Percentiles rank a stretch among this genome's conserved stretches.
These are phyloP conservation scores for Canavalia ensiformis DNA, from an alignment of 306 rosid genomes.

Conservation along the genomic window DNA sequence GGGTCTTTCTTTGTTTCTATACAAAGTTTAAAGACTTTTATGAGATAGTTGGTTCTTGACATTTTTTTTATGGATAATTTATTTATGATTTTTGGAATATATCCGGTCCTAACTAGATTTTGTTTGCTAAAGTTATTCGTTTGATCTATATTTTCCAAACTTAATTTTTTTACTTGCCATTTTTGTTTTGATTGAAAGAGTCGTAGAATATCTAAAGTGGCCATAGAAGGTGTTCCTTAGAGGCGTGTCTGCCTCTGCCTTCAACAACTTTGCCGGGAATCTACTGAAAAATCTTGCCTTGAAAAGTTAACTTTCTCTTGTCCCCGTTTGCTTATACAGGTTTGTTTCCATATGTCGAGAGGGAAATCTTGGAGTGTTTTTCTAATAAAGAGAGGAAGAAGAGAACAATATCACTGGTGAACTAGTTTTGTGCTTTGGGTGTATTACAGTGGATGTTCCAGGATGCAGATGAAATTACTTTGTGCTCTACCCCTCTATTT, in stretches of 20 bases:
- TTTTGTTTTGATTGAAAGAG: no score
- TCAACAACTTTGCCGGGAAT: constrained; percentile 92
- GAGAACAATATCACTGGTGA: not conserved
- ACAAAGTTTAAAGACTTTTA: no score
- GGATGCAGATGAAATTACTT: not conserved
- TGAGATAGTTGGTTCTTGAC: constrained; percentile 4
- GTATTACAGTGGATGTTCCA: not conserved
- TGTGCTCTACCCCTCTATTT: not conserved
- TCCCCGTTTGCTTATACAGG: constrained; percentile 27
- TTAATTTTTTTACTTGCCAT: constrained; percentile 29
- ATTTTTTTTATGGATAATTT: constrained; percentile 7
- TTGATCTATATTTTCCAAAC: not conserved
- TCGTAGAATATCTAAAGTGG: constrained; percentile 95
- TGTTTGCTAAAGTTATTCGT: no score
- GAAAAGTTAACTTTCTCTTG: constrained; percentile 75
- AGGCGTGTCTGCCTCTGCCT: constrained; percentile 93
- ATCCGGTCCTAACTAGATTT: not conserved
- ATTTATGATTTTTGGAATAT: constrained; percentile 29
- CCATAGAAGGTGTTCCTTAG: constrained; percentile 91
- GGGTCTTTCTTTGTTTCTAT: no score
- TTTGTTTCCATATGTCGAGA: constrained; percentile 36
- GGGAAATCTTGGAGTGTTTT: not conserved
- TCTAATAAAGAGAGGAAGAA: no score
- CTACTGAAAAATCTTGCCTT: constrained; percentile 87
- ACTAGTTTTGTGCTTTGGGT: not conserved